phyloP scores from a whole-genome alignment of 495 filamentous ascomycete genomes.

The Aspergillus wentii region DNA sequence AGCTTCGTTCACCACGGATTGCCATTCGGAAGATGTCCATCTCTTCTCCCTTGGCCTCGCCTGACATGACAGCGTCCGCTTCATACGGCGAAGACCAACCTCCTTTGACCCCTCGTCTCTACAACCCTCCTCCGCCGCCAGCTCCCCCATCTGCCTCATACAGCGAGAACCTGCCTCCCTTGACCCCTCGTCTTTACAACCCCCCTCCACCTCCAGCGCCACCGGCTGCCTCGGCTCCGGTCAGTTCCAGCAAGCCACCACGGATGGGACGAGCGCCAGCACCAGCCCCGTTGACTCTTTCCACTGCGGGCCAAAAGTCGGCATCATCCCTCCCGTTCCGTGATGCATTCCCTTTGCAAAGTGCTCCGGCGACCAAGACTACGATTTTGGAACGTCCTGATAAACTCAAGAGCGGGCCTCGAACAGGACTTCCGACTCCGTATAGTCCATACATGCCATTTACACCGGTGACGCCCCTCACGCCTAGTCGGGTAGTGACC shows the following conservation, averaged over 20 bases:
- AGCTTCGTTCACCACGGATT: slow-evolving; percentile 44
- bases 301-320: slow-evolving; percentile 18
- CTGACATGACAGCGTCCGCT: slow-evolving; percentile 29
- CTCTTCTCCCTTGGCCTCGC: slow-evolving; percentile 53
- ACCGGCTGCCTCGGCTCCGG: slow-evolving; percentile 14
- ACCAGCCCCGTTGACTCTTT: slow-evolving; percentile 34
- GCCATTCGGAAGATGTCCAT: slow-evolving; percentile 52
- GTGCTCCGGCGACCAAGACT: slow-evolving; percentile 65
- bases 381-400: slow-evolving; percentile 67
- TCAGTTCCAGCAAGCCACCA: too few species aligned
- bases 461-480: slow-evolving; percentile 81
- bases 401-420: slow-evolving; percentile 54
- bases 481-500: slow-evolving; percentile 69
- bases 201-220: slow-evolving; percentile 11
- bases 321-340: slow-evolving; percentile 54
- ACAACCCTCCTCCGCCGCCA: slow-evolving; percentile 55
- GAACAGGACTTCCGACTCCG: slow-evolving; percentile 72
- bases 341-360: slow-evolving; percentile 44
- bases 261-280: slow-evolving; percentile 15
- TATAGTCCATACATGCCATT: slow-evolving; percentile 93
- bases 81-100: slow-evolving; percentile 45
- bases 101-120: slow-evolving; percentile 54
- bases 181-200: slow-evolving; percentile 51
- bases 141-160: slow-evolving; percentile 27
- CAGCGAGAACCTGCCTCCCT: slow-evolving; percentile 45